phyloP scores from a whole-genome alignment of 371 early-diverging fungal genomes.

The Chytridiales sp. region DNA sequence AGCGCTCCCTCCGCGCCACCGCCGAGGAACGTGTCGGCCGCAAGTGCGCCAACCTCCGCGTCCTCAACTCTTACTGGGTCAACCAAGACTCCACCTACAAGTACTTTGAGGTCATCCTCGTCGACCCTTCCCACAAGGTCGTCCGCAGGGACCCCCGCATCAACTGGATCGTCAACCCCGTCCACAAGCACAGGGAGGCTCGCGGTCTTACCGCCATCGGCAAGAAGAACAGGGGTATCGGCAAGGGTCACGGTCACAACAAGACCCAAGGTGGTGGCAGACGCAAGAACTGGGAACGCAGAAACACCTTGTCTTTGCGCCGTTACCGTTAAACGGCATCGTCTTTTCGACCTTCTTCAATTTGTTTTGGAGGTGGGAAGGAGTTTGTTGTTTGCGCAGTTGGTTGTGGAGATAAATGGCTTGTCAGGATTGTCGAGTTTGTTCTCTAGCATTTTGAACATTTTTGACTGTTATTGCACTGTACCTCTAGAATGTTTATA shows the following conservation, averaged over 20 bases:
- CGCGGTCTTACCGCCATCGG: slow-evolving; percentile 97
- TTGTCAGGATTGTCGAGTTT: too few species aligned
- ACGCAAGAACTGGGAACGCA: slow-evolving; percentile 70
- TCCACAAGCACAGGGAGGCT: slow-evolving; percentile 98
- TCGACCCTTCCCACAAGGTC: slow-evolving; percentile 95
- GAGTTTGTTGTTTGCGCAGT: too few species aligned
- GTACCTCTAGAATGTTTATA: too few species aligned
- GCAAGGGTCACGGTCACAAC: slow-evolving; percentile 98
- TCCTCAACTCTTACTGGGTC: slow-evolving; percentile 99
- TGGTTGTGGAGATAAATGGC: too few species aligned
- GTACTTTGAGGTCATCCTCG: slow-evolving; percentile 98
- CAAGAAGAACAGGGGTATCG: slow-evolving; percentile 96
- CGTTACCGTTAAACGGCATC: slow-evolving; percentile 52
- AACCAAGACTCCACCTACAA: slow-evolving; percentile 97
- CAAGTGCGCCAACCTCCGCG: slow-evolving; percentile 91
- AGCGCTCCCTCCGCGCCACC: slow-evolving; percentile 86
- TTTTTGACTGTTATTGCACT: too few species aligned
- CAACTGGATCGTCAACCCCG: slow-evolving; percentile 98
- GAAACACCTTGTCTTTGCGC: slow-evolving; percentile 64
- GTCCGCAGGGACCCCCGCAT: slow-evolving; percentile 97
- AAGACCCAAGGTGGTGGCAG: slow-evolving; percentile 98
- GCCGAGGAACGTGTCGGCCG: slow-evolving; percentile 98
- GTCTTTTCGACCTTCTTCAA: not conserved
- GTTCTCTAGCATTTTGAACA: too few species aligned
- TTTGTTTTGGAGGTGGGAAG: too few species aligned